Base-by-base conservation (phyloP, 2,329 filamentous ascomycete species). In the Colletotrichum limetticola region DNA sequence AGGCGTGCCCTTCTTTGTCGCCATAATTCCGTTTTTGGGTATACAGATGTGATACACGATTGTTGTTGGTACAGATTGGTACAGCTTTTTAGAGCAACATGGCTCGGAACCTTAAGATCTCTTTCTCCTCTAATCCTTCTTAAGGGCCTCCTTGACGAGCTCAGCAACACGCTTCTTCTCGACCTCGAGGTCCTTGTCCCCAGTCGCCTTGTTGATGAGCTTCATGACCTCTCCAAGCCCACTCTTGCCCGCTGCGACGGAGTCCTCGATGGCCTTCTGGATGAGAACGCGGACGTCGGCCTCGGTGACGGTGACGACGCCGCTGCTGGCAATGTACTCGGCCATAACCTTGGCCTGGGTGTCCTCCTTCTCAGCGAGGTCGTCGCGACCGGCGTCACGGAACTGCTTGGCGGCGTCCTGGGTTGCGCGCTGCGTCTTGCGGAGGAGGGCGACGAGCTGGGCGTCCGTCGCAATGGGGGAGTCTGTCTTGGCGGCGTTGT, bases 401-500 rank as follows among this genome's bases (percentile, higher is more conserved):
- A 94, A 94, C 79, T 95, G 92, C 46, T 85, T 85, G 19, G 86
- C 86, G 1, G 93, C 90, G 22, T 91, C 88, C 62, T 87, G 83
- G 4, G 88, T 86, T 2, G 87, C 85, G 56, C 88, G 87, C 26
- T 89, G 87, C 64, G 91, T 88, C 82, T 91, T 92, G 75, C 90
- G 88, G 68, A 97, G 87, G 61, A 95, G 85, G 8, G 86, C 84
- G 32, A 95, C 89, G 68, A 96, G 86, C 78, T 93, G 90, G 75
- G 89, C 87, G 81, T 96, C 93, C 26, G 90, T 93, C 67, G 85
- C 86, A 78, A 95, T 90, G n/a, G 94, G 93, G 52, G 84, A 86
- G 52, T 87, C 79, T 16, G 93, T 94, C 83, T 95, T 95, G 80
- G 91, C 92, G 42, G 92, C 91, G 82, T 95, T 95, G 77, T 92